These are phyloP conservation scores for Chytriomyces hyalinus DNA, from an alignment of 192 early-diverging fungal genomes.

Conservation along the genomic window DNA sequence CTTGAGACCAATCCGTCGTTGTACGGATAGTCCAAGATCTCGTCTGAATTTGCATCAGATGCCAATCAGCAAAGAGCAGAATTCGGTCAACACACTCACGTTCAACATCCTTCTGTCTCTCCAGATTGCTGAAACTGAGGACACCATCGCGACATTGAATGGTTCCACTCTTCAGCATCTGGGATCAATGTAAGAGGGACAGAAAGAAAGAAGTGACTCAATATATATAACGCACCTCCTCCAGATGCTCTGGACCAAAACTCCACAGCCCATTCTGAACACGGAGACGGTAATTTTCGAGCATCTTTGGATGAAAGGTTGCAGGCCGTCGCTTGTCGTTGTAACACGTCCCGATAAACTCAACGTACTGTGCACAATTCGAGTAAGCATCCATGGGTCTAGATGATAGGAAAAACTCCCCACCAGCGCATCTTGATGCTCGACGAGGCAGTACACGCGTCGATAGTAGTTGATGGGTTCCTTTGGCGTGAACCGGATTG, in stretches of 20 bases:
- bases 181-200: conserved; percentile 3
- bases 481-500: conserved; percentile 55
- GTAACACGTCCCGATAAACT: conserved; percentile 62
- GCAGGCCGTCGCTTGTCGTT: conserved; percentile 63
- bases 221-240: conserved; percentile 50
- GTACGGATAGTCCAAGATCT: conserved; percentile 49
- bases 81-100: background rate
- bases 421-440: conserved; percentile 61
- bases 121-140: conserved; percentile 37
- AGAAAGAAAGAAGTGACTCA: conserved; percentile 14
- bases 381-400: background rate
- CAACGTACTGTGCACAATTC: conserved; percentile 41
- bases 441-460: conserved; percentile 61
- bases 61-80: background rate
- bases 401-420: background rate
- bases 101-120: conserved; percentile 1
- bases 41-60: background rate
- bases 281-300: conserved; percentile 51
- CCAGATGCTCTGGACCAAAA: conserved; percentile 63
- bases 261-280: conserved; percentile 57
- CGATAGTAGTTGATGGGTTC: conserved; percentile 66
- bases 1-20: conserved; percentile 42
- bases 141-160: conserved; percentile 45
- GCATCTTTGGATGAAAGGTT: conserved; percentile 51
- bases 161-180: conserved; percentile 53